Conservation (phyloP, 1,139 yeast species). For the Suhomyces taliae region DNA sequence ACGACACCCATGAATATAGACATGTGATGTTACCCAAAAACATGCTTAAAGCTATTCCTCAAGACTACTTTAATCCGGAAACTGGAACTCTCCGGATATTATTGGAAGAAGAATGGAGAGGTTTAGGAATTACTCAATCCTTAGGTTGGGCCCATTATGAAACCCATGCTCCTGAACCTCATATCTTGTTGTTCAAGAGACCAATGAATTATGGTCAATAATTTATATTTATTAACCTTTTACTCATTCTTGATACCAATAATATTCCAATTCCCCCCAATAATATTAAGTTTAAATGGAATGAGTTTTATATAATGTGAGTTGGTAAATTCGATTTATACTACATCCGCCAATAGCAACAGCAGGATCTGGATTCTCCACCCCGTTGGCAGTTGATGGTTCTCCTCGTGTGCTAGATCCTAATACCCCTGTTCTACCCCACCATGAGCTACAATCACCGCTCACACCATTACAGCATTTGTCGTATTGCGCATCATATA, state of each 20-base stretch:
- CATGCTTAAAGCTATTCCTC: constrained; percentile 94
- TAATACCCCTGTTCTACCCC: not conserved
- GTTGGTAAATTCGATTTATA: not conserved
- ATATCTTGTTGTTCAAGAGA: constrained; percentile 84
- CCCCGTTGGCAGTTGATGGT: not conserved
- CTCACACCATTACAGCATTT: not conserved
- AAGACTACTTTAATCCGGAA: constrained; percentile 91
- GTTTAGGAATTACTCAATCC: constrained; percentile 95
- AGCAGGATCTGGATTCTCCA: not conserved
- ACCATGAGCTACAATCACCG: not conserved
- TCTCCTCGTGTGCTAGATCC: not conserved
- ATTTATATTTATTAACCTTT: not conserved
- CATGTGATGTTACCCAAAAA: constrained; percentile 97
- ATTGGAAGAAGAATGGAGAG: constrained; percentile 98
- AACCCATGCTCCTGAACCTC: constrained; percentile 98
- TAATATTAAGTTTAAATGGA: too few relatives aligned
- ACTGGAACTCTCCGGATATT: constrained; percentile 91
- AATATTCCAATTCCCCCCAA: too few relatives aligned
- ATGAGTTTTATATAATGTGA: not conserved
- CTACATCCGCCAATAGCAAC: not conserved
- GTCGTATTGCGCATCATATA: not conserved
- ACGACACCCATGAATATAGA: constrained; percentile 81
- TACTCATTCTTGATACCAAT: too few relatives aligned
- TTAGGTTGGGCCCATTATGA: constrained; percentile 99
- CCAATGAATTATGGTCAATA: constrained; percentile 41